Evolutionary conservation across 2,329 filamentous ascomycete species (phyloP).

Genomic region (Thermoascus crustaceus): DNA sequence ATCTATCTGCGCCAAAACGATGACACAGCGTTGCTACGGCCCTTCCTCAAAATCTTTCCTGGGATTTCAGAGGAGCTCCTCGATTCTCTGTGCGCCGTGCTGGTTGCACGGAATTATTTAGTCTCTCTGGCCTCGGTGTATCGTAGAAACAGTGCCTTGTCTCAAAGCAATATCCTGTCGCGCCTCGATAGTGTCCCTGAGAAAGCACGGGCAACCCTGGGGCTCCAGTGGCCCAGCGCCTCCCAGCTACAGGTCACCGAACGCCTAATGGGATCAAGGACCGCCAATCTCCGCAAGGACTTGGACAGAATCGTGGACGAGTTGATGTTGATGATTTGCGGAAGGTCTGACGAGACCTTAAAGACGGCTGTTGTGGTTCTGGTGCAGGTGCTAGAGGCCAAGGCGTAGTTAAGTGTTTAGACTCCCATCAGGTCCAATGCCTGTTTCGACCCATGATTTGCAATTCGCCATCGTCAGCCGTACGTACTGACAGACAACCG

Average conservation of each 20-base stretch:
- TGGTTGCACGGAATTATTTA: conserved; percentile 32
- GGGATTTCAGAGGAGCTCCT: conserved; percentile 24
- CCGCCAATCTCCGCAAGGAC: conserved; percentile 20
- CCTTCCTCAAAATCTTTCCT: conserved; percentile 30
- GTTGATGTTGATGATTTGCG: conserved; percentile 28
- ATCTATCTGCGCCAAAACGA: conserved; percentile 30
- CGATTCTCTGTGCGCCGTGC: conserved; percentile 28
- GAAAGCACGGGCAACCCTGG: conserved; percentile 25
- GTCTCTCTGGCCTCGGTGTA: conserved; percentile 21
- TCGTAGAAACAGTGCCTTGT: conserved; percentile 15
- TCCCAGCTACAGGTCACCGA: conserved; percentile 22
- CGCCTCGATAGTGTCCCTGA: conserved; percentile 24
- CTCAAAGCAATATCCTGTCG: conserved; percentile 13
- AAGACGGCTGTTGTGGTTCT: conserved; percentile 30
- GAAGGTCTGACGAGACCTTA: conserved; percentile 26
- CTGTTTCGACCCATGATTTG: no score
- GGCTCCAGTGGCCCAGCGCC: conserved; percentile 20
- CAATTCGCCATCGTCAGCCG: conserved; percentile 1
- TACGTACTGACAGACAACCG: no score
- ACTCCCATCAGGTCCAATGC: conserved; percentile 5
- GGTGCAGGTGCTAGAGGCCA: conserved; percentile 30
- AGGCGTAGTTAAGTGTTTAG: conserved; percentile 10
- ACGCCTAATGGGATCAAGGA: conserved; percentile 22
- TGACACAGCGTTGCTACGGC: conserved; percentile 25
- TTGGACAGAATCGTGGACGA: conserved; percentile 30